Evolutionary conservation across 1,284 basidiomycete species (phyloP), one percentile per base, ranked within the genome.

Genomic region (Peniophora sp.): DNA sequence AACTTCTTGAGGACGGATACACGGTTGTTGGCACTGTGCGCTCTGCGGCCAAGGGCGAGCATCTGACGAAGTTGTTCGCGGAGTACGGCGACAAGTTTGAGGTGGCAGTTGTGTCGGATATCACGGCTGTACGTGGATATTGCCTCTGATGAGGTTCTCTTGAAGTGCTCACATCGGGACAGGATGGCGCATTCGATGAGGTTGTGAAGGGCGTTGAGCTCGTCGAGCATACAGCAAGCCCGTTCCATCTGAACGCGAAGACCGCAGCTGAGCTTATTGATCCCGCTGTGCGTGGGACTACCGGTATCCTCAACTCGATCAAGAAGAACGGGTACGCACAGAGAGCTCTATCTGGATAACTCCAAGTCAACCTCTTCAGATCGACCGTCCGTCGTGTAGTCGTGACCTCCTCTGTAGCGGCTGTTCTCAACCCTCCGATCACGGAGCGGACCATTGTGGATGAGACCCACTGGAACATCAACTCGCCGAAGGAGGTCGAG

Each of bases 381-480:
- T 61, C 68, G 1, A 52, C 57, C 3, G 68, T 85, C 52, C 76
- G 81, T 60, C 74, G 85, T 3, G 68, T 90, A 45, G 78, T 88
- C 11, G 63, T 88, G 46, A 86, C 83, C 0, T 78, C 78, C 1
- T 85, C 84, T 3, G 37, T 41, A n/a, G 82, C 77, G 0, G 68
- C 82, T 2, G 68, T 86, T 22, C 63, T 80, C 35, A 64, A 71
- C 41, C 51, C 56, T 1, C 64, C 3, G 18, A 41, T 20, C 18
- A 15, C 24, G 20, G n/a, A 24, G 37, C 41, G n/a, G 24, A 52
- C 52, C 27, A 50, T 52, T 48, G 71, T 68, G 56, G 68, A 63
- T 36, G 77, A 79, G 55, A 55, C 57, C 1, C 75, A 85, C 62
- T 92, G 87, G 88, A 88, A 90, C 68, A 62, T 77, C 8, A 67